Percentiles rank a stretch among this genome's conserved stretches.
phyloP scores from a whole-genome alignment of 108 stramenopile genomes.

The Bacterosira constricta region DNA sequence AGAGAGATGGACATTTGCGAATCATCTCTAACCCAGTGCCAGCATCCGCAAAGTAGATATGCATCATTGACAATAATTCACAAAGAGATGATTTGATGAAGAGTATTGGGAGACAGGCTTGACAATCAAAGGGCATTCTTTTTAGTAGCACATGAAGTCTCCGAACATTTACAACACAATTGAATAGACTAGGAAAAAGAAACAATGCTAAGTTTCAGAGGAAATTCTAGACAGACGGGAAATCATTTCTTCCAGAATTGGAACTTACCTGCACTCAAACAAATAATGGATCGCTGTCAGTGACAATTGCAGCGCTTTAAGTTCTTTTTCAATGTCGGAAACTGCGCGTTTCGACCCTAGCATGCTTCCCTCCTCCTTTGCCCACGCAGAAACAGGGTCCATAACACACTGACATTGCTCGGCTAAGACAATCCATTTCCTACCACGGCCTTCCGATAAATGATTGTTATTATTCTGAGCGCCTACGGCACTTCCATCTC shows the following conservation, averaged over 20 bases:
- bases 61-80: constrained; percentile 6
- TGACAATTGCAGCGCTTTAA: constrained; percentile 16
- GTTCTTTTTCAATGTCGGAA: constrained; percentile 15
- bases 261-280: constrained; percentile 35
- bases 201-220: neutral
- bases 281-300: constrained; percentile 16
- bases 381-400: neutral
- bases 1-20: neutral
- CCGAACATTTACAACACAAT: constrained; percentile 24
- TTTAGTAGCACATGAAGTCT: constrained; percentile 30
- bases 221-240: neutral
- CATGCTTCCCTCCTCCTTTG: neutral
- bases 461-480: neutral
- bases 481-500: neutral
- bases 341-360: constrained; percentile 13
- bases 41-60: neutral
- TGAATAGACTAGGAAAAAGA: constrained; percentile 17
- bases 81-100: neutral
- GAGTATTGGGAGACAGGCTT: constrained; percentile 25
- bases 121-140: neutral
- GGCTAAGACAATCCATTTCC: constrained; percentile 18
- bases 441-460: neutral
- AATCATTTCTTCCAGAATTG: neutral
- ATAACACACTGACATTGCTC: constrained; percentile 14
- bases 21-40: neutral